phyloP scores from a whole-genome alignment of 1,284 basidiomycete genomes.

The Papiliotrema terrestris region DNA sequence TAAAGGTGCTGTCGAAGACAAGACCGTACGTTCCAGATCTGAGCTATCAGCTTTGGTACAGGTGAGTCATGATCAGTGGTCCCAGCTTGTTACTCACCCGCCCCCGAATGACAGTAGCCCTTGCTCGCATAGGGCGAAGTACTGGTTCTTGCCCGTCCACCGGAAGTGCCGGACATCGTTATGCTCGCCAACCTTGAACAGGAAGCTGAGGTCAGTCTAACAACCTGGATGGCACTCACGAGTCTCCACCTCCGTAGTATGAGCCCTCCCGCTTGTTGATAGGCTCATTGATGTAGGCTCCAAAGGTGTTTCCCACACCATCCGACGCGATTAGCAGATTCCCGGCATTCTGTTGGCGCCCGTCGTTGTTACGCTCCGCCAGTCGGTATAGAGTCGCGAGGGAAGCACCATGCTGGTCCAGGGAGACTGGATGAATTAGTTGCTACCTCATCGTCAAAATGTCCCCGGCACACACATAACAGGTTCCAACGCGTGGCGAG shows the following conservation, averaged over 20 bases:
- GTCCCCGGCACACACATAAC: conserved; percentile 56
- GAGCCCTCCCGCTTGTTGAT: conserved; percentile 57
- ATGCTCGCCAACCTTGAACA: conserved; percentile 58
- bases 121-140: conserved; percentile 79
- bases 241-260: conserved; percentile 82
- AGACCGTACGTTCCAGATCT: conserved; percentile 85
- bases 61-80: not conserved
- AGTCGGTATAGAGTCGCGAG: conserved; percentile 77
- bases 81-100: conserved; percentile 59
- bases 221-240: conserved; percentile 55
- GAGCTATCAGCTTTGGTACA: conserved; percentile 1
- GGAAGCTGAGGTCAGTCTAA: conserved; percentile 56
- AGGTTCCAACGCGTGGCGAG: conserved; percentile 78
- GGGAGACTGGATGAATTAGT: conserved; percentile 52
- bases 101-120: conserved; percentile 83
- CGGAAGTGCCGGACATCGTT: conserved; percentile 63
- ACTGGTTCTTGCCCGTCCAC: conserved; percentile 89
- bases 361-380: conserved; percentile 50
- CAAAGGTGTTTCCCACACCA: conserved; percentile 63
- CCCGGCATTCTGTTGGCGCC: conserved; percentile 46
- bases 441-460: not conserved
- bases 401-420: conserved; percentile 94
- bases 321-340: conserved; percentile 63
- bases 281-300: conserved; percentile 74
- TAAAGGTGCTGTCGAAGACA: conserved; percentile 78